These are phyloP conservation scores for Cercospora sp. DNA, from an alignment of 2,329 filamentous ascomycete species.

Conservation along the genomic window DNA sequence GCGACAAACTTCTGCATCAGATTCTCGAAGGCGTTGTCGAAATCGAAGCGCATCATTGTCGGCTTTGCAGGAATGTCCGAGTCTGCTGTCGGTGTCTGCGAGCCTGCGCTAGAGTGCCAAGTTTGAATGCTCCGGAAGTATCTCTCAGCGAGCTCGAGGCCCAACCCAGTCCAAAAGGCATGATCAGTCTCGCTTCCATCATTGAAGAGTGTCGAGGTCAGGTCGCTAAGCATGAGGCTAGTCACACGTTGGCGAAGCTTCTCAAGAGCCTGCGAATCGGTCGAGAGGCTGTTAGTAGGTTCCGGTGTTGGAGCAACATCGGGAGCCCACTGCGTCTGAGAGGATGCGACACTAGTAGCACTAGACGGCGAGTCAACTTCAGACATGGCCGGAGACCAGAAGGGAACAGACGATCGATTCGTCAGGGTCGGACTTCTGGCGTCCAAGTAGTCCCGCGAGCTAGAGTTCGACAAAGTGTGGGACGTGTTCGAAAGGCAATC, in stretches of 20 bases:
- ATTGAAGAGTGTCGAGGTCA: conserved; percentile 83
- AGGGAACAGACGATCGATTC: conserved; percentile 74
- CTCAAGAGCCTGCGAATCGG: conserved; percentile 53
- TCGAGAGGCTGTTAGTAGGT: conserved; percentile 29
- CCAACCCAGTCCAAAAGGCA: conserved; percentile 71
- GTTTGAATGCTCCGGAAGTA: conserved; percentile 24
- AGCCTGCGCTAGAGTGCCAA: conserved; percentile 20
- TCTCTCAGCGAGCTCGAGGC: conserved; percentile 41
- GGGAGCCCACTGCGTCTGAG: conserved; percentile 21
- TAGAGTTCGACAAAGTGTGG: conserved; percentile 34
- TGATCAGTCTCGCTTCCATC: conserved; percentile 88
- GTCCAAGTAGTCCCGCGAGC: conserved; percentile 66
- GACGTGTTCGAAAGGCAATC: conserved; percentile 32
- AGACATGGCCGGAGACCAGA: conserved; percentile 85
- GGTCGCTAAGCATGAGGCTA: conserved; percentile 82
- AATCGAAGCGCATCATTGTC: conserved; percentile 44
- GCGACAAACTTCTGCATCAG: conserved; percentile 84
- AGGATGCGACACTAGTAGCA: conserved; percentile 57
- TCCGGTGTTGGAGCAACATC: conserved; percentile 16
- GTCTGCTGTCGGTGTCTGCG: conserved; percentile 22
- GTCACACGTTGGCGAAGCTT: conserved; percentile 65
- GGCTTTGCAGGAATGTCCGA: conserved; percentile 1
- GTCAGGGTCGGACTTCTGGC: conserved; percentile 67
- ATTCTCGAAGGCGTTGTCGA: conserved; percentile 74
- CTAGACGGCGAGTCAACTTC: conserved; percentile 64